phyloP scores from a whole-genome alignment of 73 alveolate species.

The Paramecium tetraurelia region DNA sequence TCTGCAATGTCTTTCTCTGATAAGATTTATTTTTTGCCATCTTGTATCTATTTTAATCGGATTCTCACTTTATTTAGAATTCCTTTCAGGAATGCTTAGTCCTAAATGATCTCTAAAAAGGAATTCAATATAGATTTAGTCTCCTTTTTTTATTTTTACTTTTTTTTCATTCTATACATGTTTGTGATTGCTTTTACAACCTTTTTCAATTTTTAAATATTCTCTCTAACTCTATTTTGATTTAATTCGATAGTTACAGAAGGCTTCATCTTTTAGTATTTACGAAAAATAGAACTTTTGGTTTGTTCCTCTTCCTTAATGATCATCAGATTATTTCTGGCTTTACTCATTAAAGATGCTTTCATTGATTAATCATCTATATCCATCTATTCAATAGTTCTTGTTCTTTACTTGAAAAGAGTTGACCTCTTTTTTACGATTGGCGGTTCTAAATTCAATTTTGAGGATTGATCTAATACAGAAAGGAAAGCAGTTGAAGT shows the following conservation, averaged over 20 bases:
- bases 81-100: background rate
- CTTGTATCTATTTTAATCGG: background rate
- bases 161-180: constrained; percentile 2
- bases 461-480: background rate
- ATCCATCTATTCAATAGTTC: background rate
- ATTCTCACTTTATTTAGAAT: background rate
- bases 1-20: background rate
- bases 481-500: background rate
- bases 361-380: background rate
- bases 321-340: background rate
- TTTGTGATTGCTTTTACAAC: background rate
- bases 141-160: background rate
- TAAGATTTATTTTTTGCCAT: constrained; percentile 2
- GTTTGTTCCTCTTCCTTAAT: background rate
- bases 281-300: background rate
- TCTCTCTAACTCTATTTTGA: background rate
- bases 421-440: background rate
- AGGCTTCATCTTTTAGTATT: background rate
- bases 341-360: background rate
- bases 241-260: background rate
- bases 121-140: background rate
- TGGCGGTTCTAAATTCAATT: background rate
- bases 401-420: background rate
- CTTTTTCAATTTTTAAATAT: background rate
- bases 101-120: background rate